Conservation (phyloP, 1,284 basidiomycete species). For the Coriolopsis trogii region DNA sequence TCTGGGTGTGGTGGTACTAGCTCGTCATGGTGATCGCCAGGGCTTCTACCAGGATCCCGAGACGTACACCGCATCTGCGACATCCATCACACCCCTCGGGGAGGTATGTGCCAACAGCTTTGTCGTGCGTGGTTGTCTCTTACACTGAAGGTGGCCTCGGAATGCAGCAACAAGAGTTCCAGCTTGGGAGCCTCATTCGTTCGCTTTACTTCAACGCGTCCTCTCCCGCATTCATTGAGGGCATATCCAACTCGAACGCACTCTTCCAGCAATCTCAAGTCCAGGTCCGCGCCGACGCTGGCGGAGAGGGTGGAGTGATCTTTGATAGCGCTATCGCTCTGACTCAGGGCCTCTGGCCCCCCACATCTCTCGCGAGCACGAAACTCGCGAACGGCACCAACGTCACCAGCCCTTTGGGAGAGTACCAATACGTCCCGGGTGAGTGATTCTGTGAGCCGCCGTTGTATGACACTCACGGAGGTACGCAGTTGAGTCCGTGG, state of each 20-base stretch:
- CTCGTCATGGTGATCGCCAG: constrained; percentile 53
- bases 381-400: constrained; percentile 50
- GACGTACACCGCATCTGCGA: constrained; percentile 47
- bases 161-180: constrained; percentile 43
- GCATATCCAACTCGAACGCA: constrained; percentile 32
- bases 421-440: constrained; percentile 70
- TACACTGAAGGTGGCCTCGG: not conserved
- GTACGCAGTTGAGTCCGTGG: constrained; percentile 45
- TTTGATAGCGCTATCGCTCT: constrained; percentile 50
- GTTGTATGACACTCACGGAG: not conserved
- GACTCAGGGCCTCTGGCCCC: constrained; percentile 51
- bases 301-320: constrained; percentile 54
- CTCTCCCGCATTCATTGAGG: constrained; percentile 39
- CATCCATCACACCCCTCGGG: constrained; percentile 53
- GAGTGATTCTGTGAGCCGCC: constrained; percentile 23
- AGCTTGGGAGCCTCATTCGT: constrained; percentile 46
- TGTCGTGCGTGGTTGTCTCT: not conserved
- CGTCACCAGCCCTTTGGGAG: constrained; percentile 49
- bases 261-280: constrained; percentile 41
- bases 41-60: constrained; percentile 45
- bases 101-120: constrained; percentile 34
- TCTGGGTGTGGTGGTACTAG: constrained; percentile 49
- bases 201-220: constrained; percentile 42
- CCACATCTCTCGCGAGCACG: constrained; percentile 36
- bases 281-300: constrained; percentile 46